phyloP scores from a whole-genome alignment of 75 land plant species.

The Cupressus sempervirens region DNA sequence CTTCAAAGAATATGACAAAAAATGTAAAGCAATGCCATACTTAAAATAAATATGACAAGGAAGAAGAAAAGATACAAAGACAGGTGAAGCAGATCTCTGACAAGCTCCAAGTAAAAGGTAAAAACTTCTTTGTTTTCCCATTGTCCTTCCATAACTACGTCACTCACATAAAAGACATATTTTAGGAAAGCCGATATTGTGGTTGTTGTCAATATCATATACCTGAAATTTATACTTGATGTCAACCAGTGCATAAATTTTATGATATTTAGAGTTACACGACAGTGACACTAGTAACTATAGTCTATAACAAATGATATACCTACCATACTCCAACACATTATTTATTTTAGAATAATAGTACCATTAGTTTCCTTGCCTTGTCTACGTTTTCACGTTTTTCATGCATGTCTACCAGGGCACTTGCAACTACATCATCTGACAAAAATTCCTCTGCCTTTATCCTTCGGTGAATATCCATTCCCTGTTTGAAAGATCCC shows the following conservation, averaged over 20 bases:
- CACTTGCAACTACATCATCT: too few species aligned
- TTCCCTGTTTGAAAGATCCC: too few species aligned
- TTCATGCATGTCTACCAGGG: too few species aligned
- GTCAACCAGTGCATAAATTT: not conserved
- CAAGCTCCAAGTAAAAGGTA: slow-evolving; percentile 93
- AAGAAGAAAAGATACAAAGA: slow-evolving; percentile 91
- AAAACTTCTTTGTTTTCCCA: slow-evolving; percentile 97
- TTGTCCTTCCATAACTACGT: slow-evolving; percentile 97
- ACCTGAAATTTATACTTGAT: slow-evolving; percentile 45
- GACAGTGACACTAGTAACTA: not conserved
- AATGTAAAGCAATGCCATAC: slow-evolving; percentile 13
- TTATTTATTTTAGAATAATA: too few species aligned
- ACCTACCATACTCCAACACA: not conserved
- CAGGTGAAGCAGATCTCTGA: slow-evolving; percentile 88
- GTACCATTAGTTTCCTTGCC: too few species aligned
- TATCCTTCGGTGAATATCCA: too few species aligned
- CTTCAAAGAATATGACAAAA: not conserved
- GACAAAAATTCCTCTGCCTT: too few species aligned
- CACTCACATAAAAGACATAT: slow-evolving; percentile 82
- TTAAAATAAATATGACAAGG: slow-evolving; percentile 90
- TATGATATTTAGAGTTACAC: not conserved
- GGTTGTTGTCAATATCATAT: slow-evolving; percentile 93
- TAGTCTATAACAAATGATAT: not conserved
- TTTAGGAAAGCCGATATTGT: slow-evolving; percentile 84
- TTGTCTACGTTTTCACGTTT: too few species aligned